Base-by-base conservation (phyloP, 2,329 filamentous ascomycete species). In the Colletotrichum caudatum region DNA sequence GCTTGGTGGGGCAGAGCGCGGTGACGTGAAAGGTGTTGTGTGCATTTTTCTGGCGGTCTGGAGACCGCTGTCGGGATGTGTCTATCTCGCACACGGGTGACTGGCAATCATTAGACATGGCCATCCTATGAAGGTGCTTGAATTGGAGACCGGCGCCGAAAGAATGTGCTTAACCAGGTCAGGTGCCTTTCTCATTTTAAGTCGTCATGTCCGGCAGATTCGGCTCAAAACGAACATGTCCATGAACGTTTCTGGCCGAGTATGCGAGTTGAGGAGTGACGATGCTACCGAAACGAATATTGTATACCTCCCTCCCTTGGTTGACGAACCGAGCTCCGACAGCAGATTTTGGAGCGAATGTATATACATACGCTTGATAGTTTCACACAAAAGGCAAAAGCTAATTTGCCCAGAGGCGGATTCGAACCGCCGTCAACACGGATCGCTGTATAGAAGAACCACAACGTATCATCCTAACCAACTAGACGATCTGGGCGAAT, bases 381-480 rank as follows among this genome's bases (percentile, higher is more conserved):
- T 39, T 44, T 9, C 26, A 54, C 23, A 5, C 18, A 12, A 16
- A n/a, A 23, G 12, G 20, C 20, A 6, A 53, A 41, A 57, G 20
- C 12, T 6, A 18, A 37, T 16, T 12, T 72, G 69, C 69, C 69
- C 66, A 72, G 69, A 72, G 69, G 69, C 69, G 69, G 69, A 72
- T 72, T 72, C 60, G 69, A 72, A 72, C 69, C 69, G 69, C 69
- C 69, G 69, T 72, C 69, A 72, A 69, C 69, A 72, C 69, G 69
- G 69, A n/a, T 48, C 46, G 66, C 69, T 69, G 69, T 46, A 67
- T n/a, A 64, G 67, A 50, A 37, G 61, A 57, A 72, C 69, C 69
- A 72, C 69, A 72, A 72, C 65, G 69, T 72, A 69, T 69, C 69
- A 72, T 72, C 66, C 69, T 72, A 72, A 72, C 66, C 65, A 72